Base-by-base conservation (phyloP, 495 filamentous ascomycete genomes). In the Penicillium chermesinum region DNA sequence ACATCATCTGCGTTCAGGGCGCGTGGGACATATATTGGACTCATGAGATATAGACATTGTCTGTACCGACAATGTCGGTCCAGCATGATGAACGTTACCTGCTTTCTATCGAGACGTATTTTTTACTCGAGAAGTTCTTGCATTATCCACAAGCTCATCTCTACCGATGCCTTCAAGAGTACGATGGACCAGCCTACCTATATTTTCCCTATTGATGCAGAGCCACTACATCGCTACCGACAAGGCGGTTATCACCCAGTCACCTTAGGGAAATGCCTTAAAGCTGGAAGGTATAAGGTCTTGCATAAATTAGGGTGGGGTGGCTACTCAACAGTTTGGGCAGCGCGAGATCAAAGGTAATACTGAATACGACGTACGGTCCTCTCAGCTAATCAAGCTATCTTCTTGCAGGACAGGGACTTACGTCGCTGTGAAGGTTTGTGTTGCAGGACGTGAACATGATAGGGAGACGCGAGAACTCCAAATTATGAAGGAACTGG, bases 281-380 rank as follows among this genome's bases (percentile, higher is more conserved):
- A 65, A 22, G 34, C 64, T 32, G 63, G 62, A 18, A 50, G 69
- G 35, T 79, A 77, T 50, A 70, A 62, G 38, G 56, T 79, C 15
- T 35, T 73, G 4, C 67, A 75, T 47, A 79, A 79, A 55, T 51
- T 76, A 38, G 72, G 74, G 41, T 71, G 65, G 52, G 76, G 73
- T 35, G 61, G 60, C 6, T 74, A 66, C 52, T 75, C 74, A 4
- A 78, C 74, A 21, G 72, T 77, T 41, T 79, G 76, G 75, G 58
- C 69, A 9, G 71, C 71, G 18, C 61, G 55, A 49, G 73, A 78
- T 49, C 47, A 52, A 57, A 62, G 50, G 63, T 68, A 39, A 25
- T 50, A 36, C 40, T 48, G 17, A 18, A 19, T 57, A 36, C 32
- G 44, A 41, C 18, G 20, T 35, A 38, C 15, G 19, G 46, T 38